Base-by-base conservation (phyloP, 352 stramenopile species). In the Phytopythium montanum region DNA sequence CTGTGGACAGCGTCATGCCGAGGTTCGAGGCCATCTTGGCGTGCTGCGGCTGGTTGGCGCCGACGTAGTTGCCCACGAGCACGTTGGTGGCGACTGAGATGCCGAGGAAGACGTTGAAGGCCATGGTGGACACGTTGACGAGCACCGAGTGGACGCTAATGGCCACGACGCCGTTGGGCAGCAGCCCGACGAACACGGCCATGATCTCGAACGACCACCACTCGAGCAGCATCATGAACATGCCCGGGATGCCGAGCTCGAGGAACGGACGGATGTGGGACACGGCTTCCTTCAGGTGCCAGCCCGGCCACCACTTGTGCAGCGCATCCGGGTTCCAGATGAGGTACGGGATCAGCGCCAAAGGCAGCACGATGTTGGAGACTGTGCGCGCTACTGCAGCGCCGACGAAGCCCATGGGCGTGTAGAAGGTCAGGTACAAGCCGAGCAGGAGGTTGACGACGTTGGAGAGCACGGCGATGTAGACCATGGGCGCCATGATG, bases 201-300 rank as follows among this genome's bases (percentile, higher is more conserved):
- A 92, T 85, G 64, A 92, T 88, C 62, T 94, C 85, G 46, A 90
- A 94, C 38, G 85, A 79, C 62, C 73, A 81, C 82, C 80, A 92
- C 64, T 94, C 85, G 10, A 92, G 59, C 46, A 90, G 54, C 68
- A 94, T 79, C 76, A 91, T 90, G 54, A 81, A 73, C 80, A 87
- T 83, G 31, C 76, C 81, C 4, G 82, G 85, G 7, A 92, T 62
- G 14, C 82, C 85, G 9, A 94, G 67, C 33, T 61, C 66, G 48
- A 96, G 64, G 55, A 96, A 97, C 10, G 72, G 66, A 3, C 65
- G 50, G 3, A 96, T 50, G 36, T 88, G 69, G 21, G 64, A 55
- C 0, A 90, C 33, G 1, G 80, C 85, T 56, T 79, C 61, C 26
- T 66, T 63, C 5, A 63, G 54, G 54, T 91, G 71, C 78, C 90